phyloP scores from a whole-genome alignment of 2,329 filamentous ascomycete species.

The Rhytidhysteron rufulum region DNA sequence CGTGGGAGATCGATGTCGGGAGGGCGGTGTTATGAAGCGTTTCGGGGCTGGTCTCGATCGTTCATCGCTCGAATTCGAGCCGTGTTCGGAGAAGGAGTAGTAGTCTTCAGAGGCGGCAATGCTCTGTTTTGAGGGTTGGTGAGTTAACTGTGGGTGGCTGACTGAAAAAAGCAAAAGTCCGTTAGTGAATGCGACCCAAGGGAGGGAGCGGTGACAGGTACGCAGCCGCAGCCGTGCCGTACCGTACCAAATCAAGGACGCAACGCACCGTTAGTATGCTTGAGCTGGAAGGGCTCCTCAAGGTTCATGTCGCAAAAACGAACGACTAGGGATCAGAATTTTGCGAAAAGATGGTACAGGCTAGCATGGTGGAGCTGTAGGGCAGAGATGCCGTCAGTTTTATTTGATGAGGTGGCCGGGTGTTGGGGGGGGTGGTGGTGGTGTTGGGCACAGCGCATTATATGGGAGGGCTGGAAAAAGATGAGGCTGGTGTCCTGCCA shows the following conservation, averaged over 20 bases:
- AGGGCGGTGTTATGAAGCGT: slow-evolving; percentile 32
- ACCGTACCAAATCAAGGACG: not conserved
- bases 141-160: slow-evolving; percentile 36
- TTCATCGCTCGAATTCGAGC: slow-evolving; percentile 34
- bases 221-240: slow-evolving; percentile 3
- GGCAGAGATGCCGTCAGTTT: slow-evolving; percentile 18
- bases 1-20: slow-evolving; percentile 28
- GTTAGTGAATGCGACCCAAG: slow-evolving; percentile 7
- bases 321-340: slow-evolving; percentile 24
- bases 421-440: no score
- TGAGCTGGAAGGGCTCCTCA: slow-evolving; percentile 35
- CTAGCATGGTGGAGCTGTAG: slow-evolving; percentile 16
- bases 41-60: slow-evolving; percentile 19
- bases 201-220: not conserved
- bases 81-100: slow-evolving; percentile 43
- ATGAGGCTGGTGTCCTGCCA: slow-evolving; percentile 22
- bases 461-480: slow-evolving; percentile 8
- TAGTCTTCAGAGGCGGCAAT: slow-evolving; percentile 49
- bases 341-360: slow-evolving; percentile 24
- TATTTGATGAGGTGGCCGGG: slow-evolving; percentile 13
- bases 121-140: slow-evolving; percentile 42
- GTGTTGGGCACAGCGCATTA: not conserved
- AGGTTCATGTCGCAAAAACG: slow-evolving; percentile 31
- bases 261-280: slow-evolving; percentile 39
- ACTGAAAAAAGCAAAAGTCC: slow-evolving; percentile 23